Conservation (phyloP, 306 rosid species). For the Quercus dentata region DNA sequence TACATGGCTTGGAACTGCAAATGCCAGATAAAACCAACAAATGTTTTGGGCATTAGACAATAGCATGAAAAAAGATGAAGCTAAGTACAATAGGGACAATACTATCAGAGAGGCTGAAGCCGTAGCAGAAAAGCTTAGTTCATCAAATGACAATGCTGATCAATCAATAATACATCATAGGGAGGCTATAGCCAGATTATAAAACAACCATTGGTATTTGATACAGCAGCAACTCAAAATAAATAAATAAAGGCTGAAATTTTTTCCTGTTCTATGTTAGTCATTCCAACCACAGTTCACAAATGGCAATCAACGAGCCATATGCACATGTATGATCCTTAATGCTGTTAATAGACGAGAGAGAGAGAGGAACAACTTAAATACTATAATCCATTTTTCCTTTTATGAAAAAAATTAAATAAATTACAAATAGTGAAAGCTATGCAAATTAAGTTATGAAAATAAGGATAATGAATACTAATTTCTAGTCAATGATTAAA, state of each 20-base stretch:
- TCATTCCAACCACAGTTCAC: background rate
- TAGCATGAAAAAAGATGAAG: background rate
- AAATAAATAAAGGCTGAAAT: too few species aligned
- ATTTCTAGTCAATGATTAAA: background rate
- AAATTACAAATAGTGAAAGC: background rate
- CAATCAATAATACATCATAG: background rate
- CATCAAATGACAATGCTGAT: background rate
- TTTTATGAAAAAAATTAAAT: background rate
- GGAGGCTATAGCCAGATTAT: background rate
- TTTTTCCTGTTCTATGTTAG: background rate
- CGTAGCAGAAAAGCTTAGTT: background rate
- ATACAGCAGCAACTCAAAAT: too few species aligned
- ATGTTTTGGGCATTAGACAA: background rate
- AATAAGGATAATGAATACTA: background rate
- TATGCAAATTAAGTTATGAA: background rate
- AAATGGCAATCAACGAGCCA: background rate
- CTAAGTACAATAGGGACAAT: background rate
- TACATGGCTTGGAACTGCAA: constrained; percentile 89
- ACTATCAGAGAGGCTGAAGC: background rate
- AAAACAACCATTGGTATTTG: too few species aligned
- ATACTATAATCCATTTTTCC: background rate
- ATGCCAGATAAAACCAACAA: constrained; percentile 21
- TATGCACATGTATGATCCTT: background rate
- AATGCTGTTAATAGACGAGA: background rate
- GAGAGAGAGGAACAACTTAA: background rate